Evolutionary conservation across 768 basidiomycete genomes (phyloP).

Genomic region (Lactarius deliciosus): DNA sequence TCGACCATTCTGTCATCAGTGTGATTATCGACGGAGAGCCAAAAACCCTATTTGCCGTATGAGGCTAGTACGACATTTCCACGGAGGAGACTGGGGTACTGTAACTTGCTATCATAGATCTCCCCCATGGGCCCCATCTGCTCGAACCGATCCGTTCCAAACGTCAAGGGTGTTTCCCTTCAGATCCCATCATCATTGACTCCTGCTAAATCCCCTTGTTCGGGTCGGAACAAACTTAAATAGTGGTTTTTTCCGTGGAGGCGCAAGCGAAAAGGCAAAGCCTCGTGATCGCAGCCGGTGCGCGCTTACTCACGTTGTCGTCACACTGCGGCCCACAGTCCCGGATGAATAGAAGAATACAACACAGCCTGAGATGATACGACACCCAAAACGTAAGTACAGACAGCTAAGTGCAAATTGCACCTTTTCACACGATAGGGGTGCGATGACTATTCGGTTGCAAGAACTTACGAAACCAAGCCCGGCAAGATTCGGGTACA

Average conservation of each 20-base stretch:
- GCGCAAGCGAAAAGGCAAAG: conserved; percentile 22
- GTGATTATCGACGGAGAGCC: background rate
- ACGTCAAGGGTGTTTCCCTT: background rate
- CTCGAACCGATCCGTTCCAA: background rate
- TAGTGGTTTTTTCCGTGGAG: conserved; percentile 2
- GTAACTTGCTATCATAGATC: background rate
- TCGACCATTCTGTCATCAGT: background rate
- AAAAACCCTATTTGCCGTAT: conserved; percentile 1
- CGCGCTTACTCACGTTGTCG: background rate
- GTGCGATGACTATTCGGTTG: conserved; percentile 1
- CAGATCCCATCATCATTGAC: conserved; percentile 2
- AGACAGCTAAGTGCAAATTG: conserved; percentile 14
- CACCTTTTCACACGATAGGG: conserved; percentile 13
- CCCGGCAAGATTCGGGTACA: background rate
- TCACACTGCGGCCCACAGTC: background rate
- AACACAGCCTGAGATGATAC: conserved; percentile 1
- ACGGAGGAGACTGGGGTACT: background rate
- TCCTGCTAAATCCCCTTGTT: background rate
- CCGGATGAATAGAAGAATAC: conserved; percentile 25
- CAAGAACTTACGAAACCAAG: conserved; percentile 10
- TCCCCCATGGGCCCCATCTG: background rate
- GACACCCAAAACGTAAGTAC: conserved; percentile 15
- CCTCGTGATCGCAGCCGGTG: conserved; percentile 21
- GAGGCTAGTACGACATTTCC: background rate
- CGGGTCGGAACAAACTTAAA: conserved; percentile 14